phyloP scores from a whole-genome alignment of 1,284 basidiomycete genomes.

The Melampsora larici-populina region DNA sequence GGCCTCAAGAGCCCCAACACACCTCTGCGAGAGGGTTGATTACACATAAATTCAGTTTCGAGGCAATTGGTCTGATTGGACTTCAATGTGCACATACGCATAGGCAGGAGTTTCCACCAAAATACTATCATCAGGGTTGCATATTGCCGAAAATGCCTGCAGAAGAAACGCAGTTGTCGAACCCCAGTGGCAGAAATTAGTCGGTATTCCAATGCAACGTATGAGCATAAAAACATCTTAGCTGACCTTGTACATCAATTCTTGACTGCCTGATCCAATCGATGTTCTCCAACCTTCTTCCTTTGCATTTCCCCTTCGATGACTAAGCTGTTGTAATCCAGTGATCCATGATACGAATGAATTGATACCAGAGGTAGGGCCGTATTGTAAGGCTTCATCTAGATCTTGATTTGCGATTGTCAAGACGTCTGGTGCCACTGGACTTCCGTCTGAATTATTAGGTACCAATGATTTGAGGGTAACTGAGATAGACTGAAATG shows the following conservation, averaged over 20 bases:
- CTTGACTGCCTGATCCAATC: conserved; percentile 41
- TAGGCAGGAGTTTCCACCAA: conserved; percentile 43
- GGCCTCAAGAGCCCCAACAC: conserved; percentile 26
- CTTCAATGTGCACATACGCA: conserved; percentile 17
- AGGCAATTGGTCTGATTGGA: too few species aligned
- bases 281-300: conserved; percentile 38
- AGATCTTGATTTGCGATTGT: conserved; percentile 49
- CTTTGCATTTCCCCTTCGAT: conserved; percentile 46
- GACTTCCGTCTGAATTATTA: conserved; percentile 4
- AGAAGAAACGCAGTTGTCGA: neutral
- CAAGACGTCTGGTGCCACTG: conserved; percentile 8
- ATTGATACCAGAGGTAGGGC: conserved; percentile 48
- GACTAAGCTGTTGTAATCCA: conserved; percentile 48
- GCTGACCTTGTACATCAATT: conserved; percentile 37
- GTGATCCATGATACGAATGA: conserved; percentile 49
- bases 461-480: conserved; percentile 55
- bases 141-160: conserved; percentile 40
- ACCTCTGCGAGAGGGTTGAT: conserved; percentile 4
- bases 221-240: neutral
- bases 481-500: conserved; percentile 70
- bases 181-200: neutral
- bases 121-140: conserved; percentile 41
- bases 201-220: neutral
- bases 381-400: conserved; percentile 51
- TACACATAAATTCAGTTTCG: neutral